These are phyloP conservation scores for Clonostachys rhizophaga DNA, from an alignment of 2,329 filamentous ascomycete genomes.

Conservation along the genomic window DNA sequence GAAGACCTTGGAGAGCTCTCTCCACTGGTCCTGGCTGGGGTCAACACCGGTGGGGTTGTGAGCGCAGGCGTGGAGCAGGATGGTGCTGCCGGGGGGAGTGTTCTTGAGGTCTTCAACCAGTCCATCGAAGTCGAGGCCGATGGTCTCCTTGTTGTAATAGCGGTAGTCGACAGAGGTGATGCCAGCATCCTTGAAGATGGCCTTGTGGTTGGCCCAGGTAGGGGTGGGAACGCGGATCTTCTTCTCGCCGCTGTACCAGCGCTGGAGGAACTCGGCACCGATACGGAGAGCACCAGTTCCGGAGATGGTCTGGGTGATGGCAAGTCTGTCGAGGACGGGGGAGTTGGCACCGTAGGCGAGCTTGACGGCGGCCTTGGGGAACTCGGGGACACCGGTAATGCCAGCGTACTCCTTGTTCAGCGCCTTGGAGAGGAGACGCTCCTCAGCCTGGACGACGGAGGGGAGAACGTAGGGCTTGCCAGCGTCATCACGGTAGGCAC, in stretches of 20 bases:
- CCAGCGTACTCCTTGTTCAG: constrained; percentile 97
- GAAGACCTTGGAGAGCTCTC: constrained; percentile 79
- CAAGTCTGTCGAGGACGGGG: constrained; percentile 71
- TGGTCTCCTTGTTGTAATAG: constrained; percentile 99
- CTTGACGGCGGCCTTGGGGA: constrained; percentile 86
- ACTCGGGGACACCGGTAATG: constrained; percentile 92
- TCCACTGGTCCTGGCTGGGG: constrained; percentile 88
- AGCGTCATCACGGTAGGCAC: constrained; percentile 96
- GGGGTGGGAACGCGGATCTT: constrained; percentile 95
- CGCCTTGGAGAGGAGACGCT: constrained; percentile 71
- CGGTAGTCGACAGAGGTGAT: constrained; percentile 91
- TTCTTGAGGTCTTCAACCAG: constrained; percentile 86
- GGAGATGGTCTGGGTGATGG: constrained; percentile 96
- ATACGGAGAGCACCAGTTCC: constrained; percentile 95
- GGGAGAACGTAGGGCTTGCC: constrained; percentile 98
- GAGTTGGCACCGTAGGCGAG: constrained; percentile 87
- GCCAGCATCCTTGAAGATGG: constrained; percentile 90
- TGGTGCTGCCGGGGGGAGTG: constrained; percentile 79
- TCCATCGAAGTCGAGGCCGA: constrained; percentile 94
- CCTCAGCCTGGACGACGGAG: constrained; percentile 84
- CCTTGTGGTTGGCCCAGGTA: constrained; percentile 97
- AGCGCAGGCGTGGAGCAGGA: constrained; percentile 94
- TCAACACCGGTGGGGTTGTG: constrained; percentile 98
- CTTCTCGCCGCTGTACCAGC: constrained; percentile 88
- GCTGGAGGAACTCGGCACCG: constrained; percentile 86